These are phyloP conservation scores for Ogataea chonburiensis DNA, from an alignment of 805 yeast genomes.

Conservation along the genomic window DNA sequence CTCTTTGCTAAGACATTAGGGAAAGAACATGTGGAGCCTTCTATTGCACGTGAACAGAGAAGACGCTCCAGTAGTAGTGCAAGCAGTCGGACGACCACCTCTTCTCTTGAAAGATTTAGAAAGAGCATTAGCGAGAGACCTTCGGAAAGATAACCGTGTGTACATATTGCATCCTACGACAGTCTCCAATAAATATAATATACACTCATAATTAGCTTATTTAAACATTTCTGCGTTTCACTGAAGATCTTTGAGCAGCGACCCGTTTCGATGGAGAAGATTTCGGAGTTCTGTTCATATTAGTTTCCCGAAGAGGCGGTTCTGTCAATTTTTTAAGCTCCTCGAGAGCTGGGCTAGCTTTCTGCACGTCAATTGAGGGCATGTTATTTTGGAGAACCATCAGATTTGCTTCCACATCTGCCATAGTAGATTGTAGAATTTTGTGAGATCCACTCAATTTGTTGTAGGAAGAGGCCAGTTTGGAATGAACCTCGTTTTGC, in stretches of 20 bases:
- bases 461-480: constrained; percentile 7
- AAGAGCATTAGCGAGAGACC: constrained; percentile 40
- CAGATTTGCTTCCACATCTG: constrained; percentile 5
- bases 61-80: constrained; percentile 53
- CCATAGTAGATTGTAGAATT: constrained; percentile 3
- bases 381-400: constrained; percentile 2
- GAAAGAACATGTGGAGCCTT: constrained; percentile 70
- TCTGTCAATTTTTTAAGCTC: constrained; percentile 4
- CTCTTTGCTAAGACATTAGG: constrained; percentile 77
- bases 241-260: constrained; percentile 3
- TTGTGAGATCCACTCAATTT: constrained; percentile 4
- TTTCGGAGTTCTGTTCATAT: constrained; percentile 1
- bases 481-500: not conserved
- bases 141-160: constrained; percentile 24
- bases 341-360: constrained; percentile 4
- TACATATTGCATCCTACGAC: constrained; percentile 2
- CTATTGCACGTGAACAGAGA: constrained; percentile 83
- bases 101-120: constrained; percentile 43
- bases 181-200: constrained; percentile 1
- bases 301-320: constrained; percentile 5
- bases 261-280: constrained; percentile 6
- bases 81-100: constrained; percentile 35
- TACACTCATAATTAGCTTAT: constrained; percentile 3
- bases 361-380: not conserved
- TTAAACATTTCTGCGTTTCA: constrained; percentile 6